Evolutionary conservation across 192 early-diverging fungal genomes (phyloP), one percentile per base, ranked within the genome.

Genomic region (Spizellomyces sp.): DNA sequence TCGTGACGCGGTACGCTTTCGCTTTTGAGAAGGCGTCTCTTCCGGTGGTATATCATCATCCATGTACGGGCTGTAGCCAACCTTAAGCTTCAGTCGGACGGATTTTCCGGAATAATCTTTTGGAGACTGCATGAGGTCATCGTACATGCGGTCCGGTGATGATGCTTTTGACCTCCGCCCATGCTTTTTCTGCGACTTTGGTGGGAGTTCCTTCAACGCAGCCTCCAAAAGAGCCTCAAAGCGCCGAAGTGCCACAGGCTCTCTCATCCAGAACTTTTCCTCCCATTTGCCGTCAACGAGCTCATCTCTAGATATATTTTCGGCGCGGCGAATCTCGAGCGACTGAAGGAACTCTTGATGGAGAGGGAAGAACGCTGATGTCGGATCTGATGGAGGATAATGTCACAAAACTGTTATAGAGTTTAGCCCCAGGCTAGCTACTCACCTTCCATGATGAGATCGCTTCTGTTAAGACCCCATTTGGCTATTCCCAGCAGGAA

Each of bases 401-500:
- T 44, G 41, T 42, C 2, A 42, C 15, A 43, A 50, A 15, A 50
- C 3, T 42, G 62, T 10, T 4, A 41, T 1, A 41, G 6, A 63
- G 57, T 14, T 69, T 62, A 8, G 27, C 69, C 59, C 0, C 10
- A 36, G 27, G 27, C 3, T 36, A 2, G 27, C 27, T n/a, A 47
- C 65, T 48, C 58, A 83, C 81, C 91, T 48, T 83, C 82, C 4
- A 90, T 77, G 60, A 92, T 84, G 17, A 91, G 63, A 71, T 94
- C 92, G 50, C 76, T 80, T 36, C 90, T 82, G 48, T 82, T 84
- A 43, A 88, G 74, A 19, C 92, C 92, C 75, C 88, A 90, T 64
- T 86, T 86, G 45, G 86, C 86, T 58, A 94, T 81, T 12, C 87
- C 92, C 61, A 81, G 77, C 60, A 94, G 71, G 60, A 93, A 88